Conservation (phyloP, 108 stramenopile genomes). For the Pseudonitzschia delicatissima region DNA sequence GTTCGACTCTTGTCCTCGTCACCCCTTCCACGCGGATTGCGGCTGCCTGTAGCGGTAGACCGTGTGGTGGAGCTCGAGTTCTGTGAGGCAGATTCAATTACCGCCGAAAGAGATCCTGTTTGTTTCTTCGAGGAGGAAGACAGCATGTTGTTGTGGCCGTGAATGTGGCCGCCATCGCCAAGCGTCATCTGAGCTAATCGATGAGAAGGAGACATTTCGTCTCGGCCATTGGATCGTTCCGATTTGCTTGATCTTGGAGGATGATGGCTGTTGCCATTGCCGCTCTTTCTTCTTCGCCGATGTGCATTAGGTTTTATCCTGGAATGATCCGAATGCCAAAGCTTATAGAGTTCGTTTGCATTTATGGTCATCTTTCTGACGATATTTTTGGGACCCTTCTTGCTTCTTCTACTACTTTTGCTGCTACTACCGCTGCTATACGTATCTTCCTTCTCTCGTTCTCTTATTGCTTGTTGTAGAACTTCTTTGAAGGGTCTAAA, state of each 20-base stretch:
- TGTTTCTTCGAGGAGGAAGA: neutral
- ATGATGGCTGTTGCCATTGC: neutral
- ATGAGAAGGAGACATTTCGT: constrained; percentile 23
- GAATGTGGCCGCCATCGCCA: neutral
- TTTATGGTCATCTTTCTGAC: constrained; percentile 26
- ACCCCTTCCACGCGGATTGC: neutral
- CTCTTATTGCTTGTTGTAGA: neutral
- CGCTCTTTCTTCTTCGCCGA: neutral
- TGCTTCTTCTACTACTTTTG: neutral
- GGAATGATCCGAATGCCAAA: constrained; percentile 13
- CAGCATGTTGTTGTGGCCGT: neutral
- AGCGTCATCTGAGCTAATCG: constrained; percentile 26
- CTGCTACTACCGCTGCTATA: constrained; percentile 17
- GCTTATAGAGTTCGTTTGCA: constrained; percentile 23
- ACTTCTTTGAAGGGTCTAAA: neutral
- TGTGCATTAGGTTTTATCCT: constrained; percentile 7
- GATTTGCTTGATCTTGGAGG: neutral
- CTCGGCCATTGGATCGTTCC: neutral
- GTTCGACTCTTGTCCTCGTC: neutral
- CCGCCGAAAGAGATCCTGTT: constrained; percentile 17
- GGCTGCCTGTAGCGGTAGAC: neutral
- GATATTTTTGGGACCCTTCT: constrained; percentile 11
- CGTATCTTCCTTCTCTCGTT: neutral
- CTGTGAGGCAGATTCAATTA: constrained; percentile 18
- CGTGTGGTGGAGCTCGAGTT: constrained; percentile 6